Evolutionary conservation across 2,329 filamentous ascomycete species (phyloP), one percentile per base, ranked within the genome.

Genomic region (Epichloe festucae): DNA sequence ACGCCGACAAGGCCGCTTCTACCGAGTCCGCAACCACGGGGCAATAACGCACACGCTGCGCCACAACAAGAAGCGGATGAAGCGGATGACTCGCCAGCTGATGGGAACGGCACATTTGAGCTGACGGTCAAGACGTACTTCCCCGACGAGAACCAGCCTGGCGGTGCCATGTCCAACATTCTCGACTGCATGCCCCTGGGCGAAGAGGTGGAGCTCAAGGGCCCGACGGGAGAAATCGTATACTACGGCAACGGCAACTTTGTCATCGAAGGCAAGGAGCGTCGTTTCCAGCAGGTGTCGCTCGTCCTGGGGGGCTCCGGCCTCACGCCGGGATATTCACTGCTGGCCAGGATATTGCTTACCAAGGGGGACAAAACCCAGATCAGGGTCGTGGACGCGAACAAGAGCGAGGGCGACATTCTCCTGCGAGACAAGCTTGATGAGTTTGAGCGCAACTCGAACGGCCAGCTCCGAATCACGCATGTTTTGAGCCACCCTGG

Each of bases 91-190:
- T 44, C 41, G 17, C 41, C 41, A 27, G 36, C 52, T 27, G 63
- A 73, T 48, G 65, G 69, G 21, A 62, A 70, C 45, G 70, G 70
- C 4, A 73, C 68, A 1, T 76, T 77, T 55, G 66, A 76, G 17
- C 64, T 76, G 2, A 68, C 70, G 0, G 66, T 76, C 39, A 77
- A 78, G 56, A 77, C 73, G 0, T 78, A 78, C 57, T 74, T 73
- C 51, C 73, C 75, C 0, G 67, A 63, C 39, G 55, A 63, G 1
- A 61, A 63, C 2, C 72, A 76, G 55, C 74, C 75, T 1, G 75
- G 75, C 14, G 74, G 75, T n/a, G 74, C 75, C 10, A 69, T 79
- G 63, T 72, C 67, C 42, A 77, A 76, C 52, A 71, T 78, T 48
- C 68, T 78, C 3, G 72, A 77, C 59, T 73, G 66, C 56, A 68